A percentile compares a stretch with the other conserved stretches of the same genome.
Conservation (phyloP, 139 green algal species). For the Asterochloris erici region DNA sequence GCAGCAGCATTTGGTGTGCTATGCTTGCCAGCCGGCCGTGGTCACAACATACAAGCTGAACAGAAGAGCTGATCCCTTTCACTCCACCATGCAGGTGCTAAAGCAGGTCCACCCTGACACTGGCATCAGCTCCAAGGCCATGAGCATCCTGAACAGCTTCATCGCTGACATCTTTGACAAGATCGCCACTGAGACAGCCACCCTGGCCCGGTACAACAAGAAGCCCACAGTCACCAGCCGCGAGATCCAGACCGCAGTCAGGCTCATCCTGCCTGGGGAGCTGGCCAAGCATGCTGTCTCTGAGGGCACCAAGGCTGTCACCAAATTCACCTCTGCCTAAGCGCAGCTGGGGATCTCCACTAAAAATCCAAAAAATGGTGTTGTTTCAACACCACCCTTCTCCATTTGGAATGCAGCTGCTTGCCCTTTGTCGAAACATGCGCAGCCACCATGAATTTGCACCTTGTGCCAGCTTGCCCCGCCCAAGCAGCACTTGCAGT, state of each 20-base stretch:
- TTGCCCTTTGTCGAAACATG: no score
- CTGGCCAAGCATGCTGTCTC: constrained; percentile 86
- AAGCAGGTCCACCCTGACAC: constrained; percentile 98
- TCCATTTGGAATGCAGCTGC: no score
- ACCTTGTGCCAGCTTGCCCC: no score
- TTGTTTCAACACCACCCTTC: constrained; percentile 30
- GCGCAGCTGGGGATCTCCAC: neutral
- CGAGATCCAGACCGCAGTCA: constrained; percentile 83
- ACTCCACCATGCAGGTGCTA: constrained; percentile 17
- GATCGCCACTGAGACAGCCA: constrained; percentile 77
- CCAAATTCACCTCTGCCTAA: constrained; percentile 83
- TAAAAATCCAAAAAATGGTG: constrained; percentile 24
- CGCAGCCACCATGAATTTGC: no score
- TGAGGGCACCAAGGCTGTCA: constrained; percentile 89
- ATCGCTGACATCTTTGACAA: constrained; percentile 80
- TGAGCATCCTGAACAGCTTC: constrained; percentile 98
- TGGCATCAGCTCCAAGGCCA: constrained; percentile 94
- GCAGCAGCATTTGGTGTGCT: neutral
- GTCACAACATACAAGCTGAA: neutral
- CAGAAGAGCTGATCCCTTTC: no score
- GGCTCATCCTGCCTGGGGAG: constrained; percentile 85
- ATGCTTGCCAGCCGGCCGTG: neutral
- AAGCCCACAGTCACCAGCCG: constrained; percentile 83
- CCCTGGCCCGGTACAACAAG: constrained; percentile 58
- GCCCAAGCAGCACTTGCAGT: no score